Evolutionary conservation across 225 moss, liverwort and hornwort genomes (phyloP).

Genomic region (Straminergon stramineum): DNA sequence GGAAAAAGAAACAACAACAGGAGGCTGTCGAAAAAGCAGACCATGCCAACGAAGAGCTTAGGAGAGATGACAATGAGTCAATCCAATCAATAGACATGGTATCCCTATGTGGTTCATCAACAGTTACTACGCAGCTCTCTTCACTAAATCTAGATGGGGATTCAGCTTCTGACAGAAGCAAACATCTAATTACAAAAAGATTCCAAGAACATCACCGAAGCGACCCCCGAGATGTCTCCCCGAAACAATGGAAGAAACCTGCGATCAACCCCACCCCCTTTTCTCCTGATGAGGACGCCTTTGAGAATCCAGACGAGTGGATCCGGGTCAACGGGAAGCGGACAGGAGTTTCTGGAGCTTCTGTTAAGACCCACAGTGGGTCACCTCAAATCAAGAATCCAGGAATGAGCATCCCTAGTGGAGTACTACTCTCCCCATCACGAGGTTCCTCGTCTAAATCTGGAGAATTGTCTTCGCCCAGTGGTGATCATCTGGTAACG

Average conservation of each 20-base stretch:
- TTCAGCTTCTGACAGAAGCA: background rate
- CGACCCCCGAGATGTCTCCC: background rate
- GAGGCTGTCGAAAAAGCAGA: background rate
- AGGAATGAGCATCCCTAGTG: background rate
- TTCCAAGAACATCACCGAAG: background rate
- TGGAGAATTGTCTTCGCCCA: background rate
- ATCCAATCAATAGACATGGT: background rate
- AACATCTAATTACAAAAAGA: background rate
- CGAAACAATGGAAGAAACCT: background rate
- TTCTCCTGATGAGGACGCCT: background rate
- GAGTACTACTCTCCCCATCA: background rate
- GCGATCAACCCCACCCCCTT: background rate
- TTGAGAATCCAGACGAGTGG: slow-evolving; percentile 5
- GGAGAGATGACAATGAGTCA: background rate
- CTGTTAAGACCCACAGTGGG: background rate
- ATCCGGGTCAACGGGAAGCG: slow-evolving; percentile 25
- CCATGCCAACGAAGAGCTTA: background rate
- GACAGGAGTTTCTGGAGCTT: background rate
- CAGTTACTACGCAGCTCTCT: background rate
- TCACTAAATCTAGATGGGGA: background rate
- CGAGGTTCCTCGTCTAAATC: background rate
- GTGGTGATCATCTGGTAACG: background rate
- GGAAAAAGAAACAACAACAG: background rate
- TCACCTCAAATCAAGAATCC: background rate
- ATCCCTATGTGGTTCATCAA: slow-evolving; percentile 10